Evolutionary conservation across 169 alveolate species (phyloP), one percentile per base, ranked within the genome.

Genomic region (Plasmodium malariae): DNA sequence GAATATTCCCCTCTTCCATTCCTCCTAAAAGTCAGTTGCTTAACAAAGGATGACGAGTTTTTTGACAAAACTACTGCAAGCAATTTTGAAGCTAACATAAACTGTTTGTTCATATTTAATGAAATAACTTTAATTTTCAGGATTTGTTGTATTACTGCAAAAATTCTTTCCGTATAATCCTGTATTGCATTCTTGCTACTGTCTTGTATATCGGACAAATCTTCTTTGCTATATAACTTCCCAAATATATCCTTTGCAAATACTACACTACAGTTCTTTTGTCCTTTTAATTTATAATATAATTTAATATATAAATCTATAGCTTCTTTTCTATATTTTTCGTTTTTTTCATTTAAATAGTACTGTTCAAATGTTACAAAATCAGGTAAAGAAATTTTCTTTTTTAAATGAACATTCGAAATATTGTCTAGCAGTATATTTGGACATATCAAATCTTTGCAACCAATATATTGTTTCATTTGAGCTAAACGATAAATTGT

Each of bases 221-320:
- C 89, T 11, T 48, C 89, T 55, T 78, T 78, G n/a, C 73, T 83
- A 60, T 83, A 83, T 14, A 67, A 83, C 24, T 72, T 48, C n/a
- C 91, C 91, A 60, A 68, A 69, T 11, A 83, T 68, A 71, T 83
- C 91, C 28, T 83, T 83, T 9, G 86, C 91, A 54, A 48, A 49
- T 36, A 83, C 91, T 14, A 83, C n/a, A 30, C 24, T 40, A 43
- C 68, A 83, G 49, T 83, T 83, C 51, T 54, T 67, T 43, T 67
- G 62, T 11, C 37, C 68, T 51, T 17, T 83, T 45, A 83, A 51
- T 71, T 28, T 65, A 1, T 83, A 37, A 30, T 68, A 83, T 34
- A 83, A 55, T 68, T 34, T 83, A 21, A 51, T 69, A 55, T 83
- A 83, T 62, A 83, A 55, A 45, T 83, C 72, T 14, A 83, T 69